Evolutionary conservation across 805 yeast genomes (phyloP).

Genomic region (Starmera pachycereana): DNA sequence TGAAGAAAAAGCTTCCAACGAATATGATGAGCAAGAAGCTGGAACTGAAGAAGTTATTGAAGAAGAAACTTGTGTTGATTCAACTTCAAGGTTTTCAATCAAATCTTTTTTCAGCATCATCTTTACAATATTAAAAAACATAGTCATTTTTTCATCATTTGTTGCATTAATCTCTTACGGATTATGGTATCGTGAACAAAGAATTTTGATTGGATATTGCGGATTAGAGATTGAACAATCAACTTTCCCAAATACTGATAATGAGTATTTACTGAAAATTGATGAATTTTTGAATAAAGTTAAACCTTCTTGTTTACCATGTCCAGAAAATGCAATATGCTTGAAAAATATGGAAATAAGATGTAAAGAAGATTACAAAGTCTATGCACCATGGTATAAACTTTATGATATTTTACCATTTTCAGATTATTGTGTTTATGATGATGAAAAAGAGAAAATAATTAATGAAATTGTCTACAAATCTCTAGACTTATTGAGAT

Average conservation of each 20-base stretch:
- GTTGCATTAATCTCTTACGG: conserved; percentile 30
- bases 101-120: conserved; percentile 3
- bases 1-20: conserved; percentile 7
- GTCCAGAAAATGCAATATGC: conserved; percentile 80
- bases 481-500: conserved; percentile 54
- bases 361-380: conserved; percentile 62
- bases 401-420: conserved; percentile 50
- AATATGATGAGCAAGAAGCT: conserved; percentile 3
- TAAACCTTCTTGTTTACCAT: conserved; percentile 58
- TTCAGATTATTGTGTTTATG: conserved; percentile 61
- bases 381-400: conserved; percentile 41
- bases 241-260: conserved; percentile 24
- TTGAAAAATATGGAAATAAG: conserved; percentile 44
- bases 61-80: conserved; percentile 1
- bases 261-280: conserved; percentile 22
- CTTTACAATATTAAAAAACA: conserved; percentile 11
- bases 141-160: conserved; percentile 26
- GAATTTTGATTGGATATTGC: conserved; percentile 61
- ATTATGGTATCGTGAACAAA: conserved; percentile 58
- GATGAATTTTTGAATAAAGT: conserved; percentile 37
- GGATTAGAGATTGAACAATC: conserved; percentile 45
- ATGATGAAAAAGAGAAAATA: conserved; percentile 59
- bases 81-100: not conserved
- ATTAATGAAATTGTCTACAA: conserved; percentile 56
- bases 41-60: not conserved